phyloP scores from a whole-genome alignment of 2,329 filamentous ascomycete species.

The Sporothrix variecibatus region DNA sequence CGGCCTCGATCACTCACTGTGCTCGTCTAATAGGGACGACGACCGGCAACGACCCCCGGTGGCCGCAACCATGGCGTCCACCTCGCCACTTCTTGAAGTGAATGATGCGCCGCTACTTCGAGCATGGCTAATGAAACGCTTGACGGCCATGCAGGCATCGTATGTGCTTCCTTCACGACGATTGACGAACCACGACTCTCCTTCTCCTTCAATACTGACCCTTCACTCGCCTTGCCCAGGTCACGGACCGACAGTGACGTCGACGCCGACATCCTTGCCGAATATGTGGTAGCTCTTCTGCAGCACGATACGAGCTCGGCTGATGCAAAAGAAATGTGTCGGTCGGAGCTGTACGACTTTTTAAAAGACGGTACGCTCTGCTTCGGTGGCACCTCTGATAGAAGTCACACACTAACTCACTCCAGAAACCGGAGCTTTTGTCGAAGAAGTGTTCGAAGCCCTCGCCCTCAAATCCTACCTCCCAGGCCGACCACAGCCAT shows the following conservation, averaged over 20 bases:
- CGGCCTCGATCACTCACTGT: background rate
- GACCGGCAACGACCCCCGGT: background rate
- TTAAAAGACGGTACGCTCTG: conserved; percentile 61
- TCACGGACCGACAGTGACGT: conserved; percentile 80
- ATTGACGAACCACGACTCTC: background rate
- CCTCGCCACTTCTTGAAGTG: conserved; percentile 35
- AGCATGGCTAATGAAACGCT: conserved; percentile 74
- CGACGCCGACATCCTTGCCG: conserved; percentile 78
- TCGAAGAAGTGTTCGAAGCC: conserved; percentile 69
- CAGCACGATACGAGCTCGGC: conserved; percentile 66
- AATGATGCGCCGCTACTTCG: conserved; percentile 65
- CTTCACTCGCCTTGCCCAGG: conserved; percentile 43
- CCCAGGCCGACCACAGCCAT: conserved; percentile 50
- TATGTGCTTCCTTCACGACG: conserved; percentile 44
- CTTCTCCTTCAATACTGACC: background rate
- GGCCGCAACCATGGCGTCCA: background rate
- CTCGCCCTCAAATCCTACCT: conserved; percentile 64
- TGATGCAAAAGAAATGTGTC: conserved; percentile 67
- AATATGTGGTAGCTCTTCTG: conserved; percentile 79
- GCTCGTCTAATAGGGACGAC: background rate
- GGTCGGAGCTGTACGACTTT: conserved; percentile 74
- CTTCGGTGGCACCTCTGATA: too few species aligned
- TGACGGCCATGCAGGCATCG: conserved; percentile 78
- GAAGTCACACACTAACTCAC: too few species aligned
- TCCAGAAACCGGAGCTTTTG: conserved; percentile 64